Evolutionary conservation across 208 protist genomes (phyloP), one percentile per base, ranked within the genome.

Genomic region (Acanthamoeba healyi): DNA sequence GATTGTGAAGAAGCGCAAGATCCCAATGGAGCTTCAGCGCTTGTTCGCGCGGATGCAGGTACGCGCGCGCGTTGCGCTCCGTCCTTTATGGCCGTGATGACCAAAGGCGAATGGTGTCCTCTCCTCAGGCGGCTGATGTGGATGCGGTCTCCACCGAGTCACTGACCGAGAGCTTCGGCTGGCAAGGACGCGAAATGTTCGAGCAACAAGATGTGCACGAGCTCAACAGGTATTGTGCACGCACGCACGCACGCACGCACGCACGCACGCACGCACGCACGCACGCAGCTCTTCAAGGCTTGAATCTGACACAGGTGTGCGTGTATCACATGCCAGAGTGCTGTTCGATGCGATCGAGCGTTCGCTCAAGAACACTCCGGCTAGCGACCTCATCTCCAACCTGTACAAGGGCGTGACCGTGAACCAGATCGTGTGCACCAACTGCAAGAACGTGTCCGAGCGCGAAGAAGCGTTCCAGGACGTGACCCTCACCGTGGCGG

Each of bases 91-190:
- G 1, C 14, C 17, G 46, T 15, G 46, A 15, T 51, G 46, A 15
- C 46, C 17, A 15, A 51, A 51, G 46, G 0, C 46, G n/a, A n/a
- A n/a, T 2, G 46, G 10, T 51, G 46, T 51, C 44, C 14, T 65
- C 38, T 67, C 32, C 17, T 5, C n/a, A 79, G 72, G 72, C 29
- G 44, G 54, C 67, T 26, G 54, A 94, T 61, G 46, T 88, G 36
- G 49, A 84, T 32, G 91, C 91, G 24, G 38, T 86, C 34, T 84
- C 65, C 5, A 94, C 91, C 1, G 40, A 94, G 77, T 38, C 61
- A 15, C 84, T 96, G 17, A 96, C 94, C n/a, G 44, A 67, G 36
- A 84, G 91, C 54, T 96, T 96, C 94, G 94, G 94, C 54, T 96
- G 94, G 94, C 86, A 94, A 29, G 40, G 51, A 7, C 42, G 42